These are phyloP conservation scores for Actinomucor elegans DNA, from an alignment of 371 early-diverging fungal genomes.

Conservation along the genomic window DNA sequence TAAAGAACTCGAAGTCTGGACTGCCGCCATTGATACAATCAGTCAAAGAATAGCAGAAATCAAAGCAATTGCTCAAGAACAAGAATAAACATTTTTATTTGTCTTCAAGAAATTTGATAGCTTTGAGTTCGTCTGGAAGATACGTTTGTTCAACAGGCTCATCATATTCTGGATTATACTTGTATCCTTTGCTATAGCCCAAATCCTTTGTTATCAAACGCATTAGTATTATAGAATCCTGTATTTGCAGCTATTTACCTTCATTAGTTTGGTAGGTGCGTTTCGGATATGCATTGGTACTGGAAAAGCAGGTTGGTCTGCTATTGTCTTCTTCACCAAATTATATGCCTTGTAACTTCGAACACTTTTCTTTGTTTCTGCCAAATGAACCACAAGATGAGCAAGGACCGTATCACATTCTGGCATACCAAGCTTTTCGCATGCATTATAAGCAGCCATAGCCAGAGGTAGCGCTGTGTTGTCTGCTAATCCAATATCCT, in stretches of 20 bases:
- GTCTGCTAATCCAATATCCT: slow-evolving; percentile 89
- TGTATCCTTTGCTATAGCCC: slow-evolving; percentile 78
- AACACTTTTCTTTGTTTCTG: slow-evolving; percentile 81
- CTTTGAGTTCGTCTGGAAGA: slow-evolving; percentile 66
- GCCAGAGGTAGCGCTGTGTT: slow-evolving; percentile 75
- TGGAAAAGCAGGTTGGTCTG: slow-evolving; percentile 64
- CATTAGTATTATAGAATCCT: neutral
- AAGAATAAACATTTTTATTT: slow-evolving; percentile 1
- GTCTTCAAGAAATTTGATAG: slow-evolving; percentile 52
- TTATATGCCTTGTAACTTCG: slow-evolving; percentile 77
- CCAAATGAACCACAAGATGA: slow-evolving; percentile 76
- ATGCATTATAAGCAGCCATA: slow-evolving; percentile 76
- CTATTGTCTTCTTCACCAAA: slow-evolving; percentile 54
- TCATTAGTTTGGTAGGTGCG: slow-evolving; percentile 79
- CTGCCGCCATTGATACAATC: slow-evolving; percentile 33
- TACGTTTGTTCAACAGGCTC: slow-evolving; percentile 79
- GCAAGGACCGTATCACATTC: slow-evolving; percentile 87
- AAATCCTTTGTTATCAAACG: slow-evolving; percentile 45
- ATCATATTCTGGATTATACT: slow-evolving; percentile 79
- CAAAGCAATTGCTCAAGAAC: slow-evolving; percentile 23
- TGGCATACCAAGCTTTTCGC: slow-evolving; percentile 88
- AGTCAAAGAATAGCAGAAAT: slow-evolving; percentile 36
- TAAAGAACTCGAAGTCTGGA: slow-evolving; percentile 48
- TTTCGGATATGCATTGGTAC: slow-evolving; percentile 88
- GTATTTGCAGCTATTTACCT: slow-evolving; percentile 23